These are phyloP conservation scores for Gloeophyllum trabeum DNA, from an alignment of 768 basidiomycete genomes.

Conservation along the genomic window DNA sequence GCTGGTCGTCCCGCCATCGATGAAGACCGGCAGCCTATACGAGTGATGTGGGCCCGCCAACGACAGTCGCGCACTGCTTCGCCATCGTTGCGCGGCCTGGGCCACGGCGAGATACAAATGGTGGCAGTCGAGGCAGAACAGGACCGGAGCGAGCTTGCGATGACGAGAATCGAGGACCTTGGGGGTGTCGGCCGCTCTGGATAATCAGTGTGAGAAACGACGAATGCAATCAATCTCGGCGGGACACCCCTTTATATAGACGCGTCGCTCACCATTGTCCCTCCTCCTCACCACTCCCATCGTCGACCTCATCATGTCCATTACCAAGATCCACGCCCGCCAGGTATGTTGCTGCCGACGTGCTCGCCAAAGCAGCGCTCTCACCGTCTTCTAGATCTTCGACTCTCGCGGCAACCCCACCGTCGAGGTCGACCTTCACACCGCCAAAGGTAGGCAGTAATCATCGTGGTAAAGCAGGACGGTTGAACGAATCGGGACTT, in stretches of 20 bases:
- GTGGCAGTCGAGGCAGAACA: too few species aligned
- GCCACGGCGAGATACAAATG: too few species aligned
- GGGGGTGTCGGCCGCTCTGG: neutral
- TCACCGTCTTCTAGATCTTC: conserved; percentile 64
- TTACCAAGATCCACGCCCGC: conserved; percentile 86
- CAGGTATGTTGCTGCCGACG: conserved; percentile 42
- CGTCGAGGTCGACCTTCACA: conserved; percentile 87
- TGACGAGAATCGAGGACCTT: neutral
- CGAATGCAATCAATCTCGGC: conserved; percentile 3
- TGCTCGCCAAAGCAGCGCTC: neutral
- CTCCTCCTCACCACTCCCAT: conserved; percentile 15
- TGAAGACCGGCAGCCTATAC: too few species aligned
- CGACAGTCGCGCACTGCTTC: too few species aligned
- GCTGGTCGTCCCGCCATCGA: too few species aligned
- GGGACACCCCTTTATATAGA: neutral
- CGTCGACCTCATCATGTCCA: conserved; percentile 59
- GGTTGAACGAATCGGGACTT: conserved; percentile 9
- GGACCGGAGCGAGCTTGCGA: too few species aligned
- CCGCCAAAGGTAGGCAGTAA: conserved; percentile 59
- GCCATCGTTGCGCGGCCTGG: too few species aligned
- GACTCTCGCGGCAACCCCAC: conserved; percentile 98
- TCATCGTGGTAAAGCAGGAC: conserved; percentile 6
- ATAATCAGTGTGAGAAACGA: neutral
- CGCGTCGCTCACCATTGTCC: conserved; percentile 23
- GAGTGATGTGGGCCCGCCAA: too few species aligned